Base-by-base conservation (phyloP, 1,284 basidiomycete species). In the Sanguinoderma infundibulare region DNA sequence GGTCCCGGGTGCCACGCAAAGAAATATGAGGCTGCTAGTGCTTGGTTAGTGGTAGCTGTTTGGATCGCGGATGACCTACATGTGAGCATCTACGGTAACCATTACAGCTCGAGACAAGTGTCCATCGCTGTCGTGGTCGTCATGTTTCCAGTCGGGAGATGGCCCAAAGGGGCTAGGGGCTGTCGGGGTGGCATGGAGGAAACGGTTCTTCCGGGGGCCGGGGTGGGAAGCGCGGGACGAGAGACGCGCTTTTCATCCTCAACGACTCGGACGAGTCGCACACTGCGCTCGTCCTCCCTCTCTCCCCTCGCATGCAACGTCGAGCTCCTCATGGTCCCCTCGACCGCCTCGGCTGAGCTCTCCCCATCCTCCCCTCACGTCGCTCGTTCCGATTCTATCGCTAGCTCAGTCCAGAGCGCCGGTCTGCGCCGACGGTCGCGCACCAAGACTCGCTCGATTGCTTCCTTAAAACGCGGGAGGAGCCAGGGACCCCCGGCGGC, bases 311-410 rank as follows among this genome's bases (percentile, higher is more conserved):
- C 67, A 71, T 73, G 70, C 71, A 67, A 60, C 68, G 67, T 69
- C 66, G 60, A 59, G 53, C 68, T 64, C 64, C 67, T 59, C 63
- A 74, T 73, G 72, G 69, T 67, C 70, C 64, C 62, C 66, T 66
- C 72, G 69, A 66, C 49, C 49, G 34, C 49, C 30, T 34, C 49
- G 49, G 49, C 49, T 32, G 60, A 62, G 26, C 57, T 51, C 49
- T 44, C 56, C 47, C 60, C 61, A 58, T 66, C 65, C 59, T 54
- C 53, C 51, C 53, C 39, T 44, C 58, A 62, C 58, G 57, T 72
- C 64, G 59, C 74, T 46, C 81, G 81, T 68, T 77, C 81, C 46
- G 79, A 79, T 59, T 81, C 80, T 10, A 62, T 72, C 53, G 74
- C 75, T 24, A 81, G 79, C 65, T 80, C 75, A n/a, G 71, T 73